These are phyloP conservation scores for Paramecium sonneborni DNA, from an alignment of 73 alveolate species.

Conservation along the genomic window DNA sequence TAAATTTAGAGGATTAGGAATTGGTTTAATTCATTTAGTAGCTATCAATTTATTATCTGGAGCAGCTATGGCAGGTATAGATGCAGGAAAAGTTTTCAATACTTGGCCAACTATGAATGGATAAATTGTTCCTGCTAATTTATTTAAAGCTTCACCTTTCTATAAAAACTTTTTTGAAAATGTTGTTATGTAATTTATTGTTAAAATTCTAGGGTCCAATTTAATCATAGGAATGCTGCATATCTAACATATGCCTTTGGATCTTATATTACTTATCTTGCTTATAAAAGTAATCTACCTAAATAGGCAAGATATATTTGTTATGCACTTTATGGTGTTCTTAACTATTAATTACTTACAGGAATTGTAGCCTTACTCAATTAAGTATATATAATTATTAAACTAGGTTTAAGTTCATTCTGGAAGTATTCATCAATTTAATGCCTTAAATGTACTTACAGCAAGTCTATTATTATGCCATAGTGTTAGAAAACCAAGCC, in stretches of 20 bases:
- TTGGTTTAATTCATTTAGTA: conserved; percentile 69
- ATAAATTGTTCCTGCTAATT: conserved; percentile 68
- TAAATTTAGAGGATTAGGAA: conserved; percentile 71
- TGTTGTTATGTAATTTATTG: conserved; percentile 57
- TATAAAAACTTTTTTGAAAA: conserved; percentile 84
- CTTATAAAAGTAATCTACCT: conserved; percentile 21
- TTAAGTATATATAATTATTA: neutral
- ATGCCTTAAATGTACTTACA: conserved; percentile 60
- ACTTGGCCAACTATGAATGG: conserved; percentile 86
- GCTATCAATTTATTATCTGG: conserved; percentile 75
- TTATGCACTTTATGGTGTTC: neutral
- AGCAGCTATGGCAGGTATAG: conserved; percentile 86
- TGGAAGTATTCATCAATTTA: conserved; percentile 59
- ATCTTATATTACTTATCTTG: conserved; percentile 39
- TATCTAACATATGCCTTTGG: conserved; percentile 66
- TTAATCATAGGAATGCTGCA: conserved; percentile 88
- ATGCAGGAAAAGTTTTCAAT: conserved; percentile 86
- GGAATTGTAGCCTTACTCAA: conserved; percentile 58
- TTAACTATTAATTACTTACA: conserved; percentile 45
- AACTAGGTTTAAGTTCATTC: conserved; percentile 30
- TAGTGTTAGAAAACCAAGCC: conserved; percentile 52
- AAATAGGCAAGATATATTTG: conserved; percentile 36
- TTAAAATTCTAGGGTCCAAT: conserved; percentile 57
- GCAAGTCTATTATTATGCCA: conserved; percentile 38
- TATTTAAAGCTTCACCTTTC: conserved; percentile 72